phyloP scores from a whole-genome alignment of 495 filamentous ascomycete genomes.

The Penicillium pulvis region DNA sequence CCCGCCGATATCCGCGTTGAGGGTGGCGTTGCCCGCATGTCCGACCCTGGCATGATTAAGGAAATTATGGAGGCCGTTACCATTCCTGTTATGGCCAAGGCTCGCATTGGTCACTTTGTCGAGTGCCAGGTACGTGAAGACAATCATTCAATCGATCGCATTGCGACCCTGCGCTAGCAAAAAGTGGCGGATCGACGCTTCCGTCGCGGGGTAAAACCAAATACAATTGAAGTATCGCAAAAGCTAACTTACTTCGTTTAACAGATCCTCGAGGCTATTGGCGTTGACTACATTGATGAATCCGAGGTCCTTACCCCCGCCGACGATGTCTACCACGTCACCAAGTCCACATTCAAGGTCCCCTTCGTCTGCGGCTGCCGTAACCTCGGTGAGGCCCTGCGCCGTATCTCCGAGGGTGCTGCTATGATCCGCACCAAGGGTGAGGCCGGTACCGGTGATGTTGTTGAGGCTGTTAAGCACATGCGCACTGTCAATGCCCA shows the following conservation, averaged over 20 bases:
- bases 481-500: constrained; percentile 87
- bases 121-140: constrained; percentile 75
- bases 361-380: constrained; percentile 98
- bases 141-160: background rate
- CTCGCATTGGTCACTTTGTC: constrained; percentile 95
- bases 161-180: background rate
- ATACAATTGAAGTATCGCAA: background rate
- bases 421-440: constrained; percentile 99
- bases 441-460: constrained; percentile 96
- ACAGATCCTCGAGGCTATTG: constrained; percentile 90
- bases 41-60: constrained; percentile 91
- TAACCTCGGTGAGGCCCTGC: constrained; percentile 90
- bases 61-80: constrained; percentile 97
- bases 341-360: constrained; percentile 78
- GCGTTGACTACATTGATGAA: constrained; percentile 98
- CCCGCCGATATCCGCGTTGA: constrained; percentile 93
- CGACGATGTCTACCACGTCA: constrained; percentile 87
- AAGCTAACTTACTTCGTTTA: constrained; percentile 7
- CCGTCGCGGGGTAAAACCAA: background rate
- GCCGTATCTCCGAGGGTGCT: constrained; percentile 89
- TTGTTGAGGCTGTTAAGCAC: constrained; percentile 95
- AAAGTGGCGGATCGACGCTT: background rate
- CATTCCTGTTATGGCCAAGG: constrained; percentile 99
- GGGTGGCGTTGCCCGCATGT: constrained; percentile 96
- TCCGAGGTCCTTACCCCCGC: constrained; percentile 96